phyloP scores from a whole-genome alignment of 305 asterid species.

The Fraxinus nigra region DNA sequence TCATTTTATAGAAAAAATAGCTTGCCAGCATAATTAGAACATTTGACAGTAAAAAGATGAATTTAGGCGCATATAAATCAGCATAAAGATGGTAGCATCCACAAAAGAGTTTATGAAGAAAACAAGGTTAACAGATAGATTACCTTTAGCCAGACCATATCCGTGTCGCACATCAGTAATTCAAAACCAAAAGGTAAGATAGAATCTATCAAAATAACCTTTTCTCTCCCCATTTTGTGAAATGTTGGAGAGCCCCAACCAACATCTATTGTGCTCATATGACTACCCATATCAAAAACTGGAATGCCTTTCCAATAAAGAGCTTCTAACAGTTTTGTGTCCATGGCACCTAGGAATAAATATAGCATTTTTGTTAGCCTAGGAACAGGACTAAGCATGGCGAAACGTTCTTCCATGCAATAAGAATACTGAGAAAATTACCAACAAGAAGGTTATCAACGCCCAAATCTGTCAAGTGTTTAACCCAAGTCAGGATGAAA shows the following conservation, averaged over 20 bases:
- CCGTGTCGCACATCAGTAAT: conserved; percentile 95
- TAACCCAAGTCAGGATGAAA: conserved; percentile 96
- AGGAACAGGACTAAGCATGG: conserved; percentile 17
- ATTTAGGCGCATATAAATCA: conserved; percentile 6
- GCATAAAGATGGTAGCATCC: not conserved
- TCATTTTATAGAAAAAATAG: not conserved
- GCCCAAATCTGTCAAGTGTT: conserved; percentile 83
- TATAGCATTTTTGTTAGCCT: conserved; percentile 5
- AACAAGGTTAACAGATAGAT: conserved; percentile 24
- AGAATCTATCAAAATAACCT: conserved; percentile 81
- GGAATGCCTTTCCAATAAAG: conserved; percentile 98
- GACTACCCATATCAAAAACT: conserved; percentile 95
- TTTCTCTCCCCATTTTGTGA: conserved; percentile 98
- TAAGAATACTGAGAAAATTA: conserved; percentile 29
- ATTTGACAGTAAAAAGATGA: not conserved
- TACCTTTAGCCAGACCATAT: conserved; percentile 99
- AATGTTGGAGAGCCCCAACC: conserved; percentile 96
- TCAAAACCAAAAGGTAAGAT: conserved; percentile 85
- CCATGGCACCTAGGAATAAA: conserved; percentile 81
- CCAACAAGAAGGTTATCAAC: conserved; percentile 90
- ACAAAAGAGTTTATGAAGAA: conserved; percentile 5
- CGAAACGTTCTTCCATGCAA: conserved; percentile 11
- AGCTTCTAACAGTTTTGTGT: conserved; percentile 88
- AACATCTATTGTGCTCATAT: conserved; percentile 89
- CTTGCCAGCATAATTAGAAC: not conserved